Evolutionary conservation across 2,329 filamentous ascomycete genomes (phyloP), one percentile per base, ranked within the genome.

Genomic region (Tolypocladium guangdongense): DNA sequence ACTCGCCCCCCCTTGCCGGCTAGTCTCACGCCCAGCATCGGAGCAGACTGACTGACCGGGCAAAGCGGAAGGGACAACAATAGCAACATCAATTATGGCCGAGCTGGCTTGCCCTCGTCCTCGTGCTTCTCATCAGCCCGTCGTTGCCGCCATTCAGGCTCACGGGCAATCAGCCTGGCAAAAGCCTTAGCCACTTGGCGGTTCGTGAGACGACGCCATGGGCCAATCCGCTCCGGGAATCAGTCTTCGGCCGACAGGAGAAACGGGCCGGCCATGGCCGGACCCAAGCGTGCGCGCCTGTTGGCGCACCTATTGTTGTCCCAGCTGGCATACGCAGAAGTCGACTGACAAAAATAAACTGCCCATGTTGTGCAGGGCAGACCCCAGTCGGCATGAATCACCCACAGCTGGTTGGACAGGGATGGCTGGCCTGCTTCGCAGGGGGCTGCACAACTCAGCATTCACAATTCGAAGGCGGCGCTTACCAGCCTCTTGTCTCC

Each of bases 21-120:
- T 50, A 50, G 36, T 14, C 22, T 35, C 48, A 50, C 48, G 35
- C 48, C 48, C 48, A 54, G 49, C 55, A 52, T 62, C 62, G 61
- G 61, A 63, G 56, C 51, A 59, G 57, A 63, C 52, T 56, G 51
- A 60, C 61, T 52, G 55, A 63, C 54, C 55, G 53, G 58, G 56
- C 49, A 49, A 51, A 16, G 51, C 37, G 36, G 30, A 38, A 39
- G 18, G 35, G 35, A 27, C 36, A 38, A 16, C 48, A 50, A 39
- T 14, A 50, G 27, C 36, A 38, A 22, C 33, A 50, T 47, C 43
- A 12, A 12, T 6, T 18, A n/a, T n/a, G 8, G 30, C 27, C 3
- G 27, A 1, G 20, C 18, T 32, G 41, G 24, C 24, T 45, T 24
- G 16, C 30, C 8, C 16, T 20, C 43, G 8, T 47, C 18, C 18